A percentile compares a stretch with the other conserved stretches of the same genome.
Conservation (phyloP, 345 rosid species). For the Camelina neglecta region DNA sequence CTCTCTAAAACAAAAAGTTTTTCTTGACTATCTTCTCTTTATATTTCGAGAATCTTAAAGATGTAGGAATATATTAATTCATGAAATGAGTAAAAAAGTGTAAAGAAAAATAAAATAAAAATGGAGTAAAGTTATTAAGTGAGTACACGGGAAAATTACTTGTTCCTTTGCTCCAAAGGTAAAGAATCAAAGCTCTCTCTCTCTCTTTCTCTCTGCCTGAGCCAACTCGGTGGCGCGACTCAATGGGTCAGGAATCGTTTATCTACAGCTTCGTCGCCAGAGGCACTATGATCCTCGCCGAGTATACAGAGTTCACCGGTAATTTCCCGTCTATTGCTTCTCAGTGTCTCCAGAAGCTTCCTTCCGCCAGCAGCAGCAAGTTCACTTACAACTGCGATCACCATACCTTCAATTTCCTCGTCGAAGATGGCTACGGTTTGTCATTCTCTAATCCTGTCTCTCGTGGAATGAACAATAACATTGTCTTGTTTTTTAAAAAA, state of each 20-base stretch:
- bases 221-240: constrained; percentile 39
- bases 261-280: constrained; percentile 98
- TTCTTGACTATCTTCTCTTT: too few species aligned
- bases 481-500: not conserved
- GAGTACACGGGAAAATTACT: not conserved
- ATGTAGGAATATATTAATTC: too few species aligned
- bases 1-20: too few species aligned
- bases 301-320: constrained; percentile 97
- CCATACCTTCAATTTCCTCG: constrained; percentile 95
- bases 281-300: constrained; percentile 89
- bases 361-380: constrained; percentile 92
- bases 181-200: constrained; percentile 24
- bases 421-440: constrained; percentile 89
- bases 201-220: constrained; percentile 25
- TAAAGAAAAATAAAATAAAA: too few species aligned
- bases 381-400: constrained; percentile 97
- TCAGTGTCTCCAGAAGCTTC: constrained; percentile 88
- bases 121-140: too few species aligned
- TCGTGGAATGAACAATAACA: not conserved
- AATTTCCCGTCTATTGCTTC: constrained; percentile 97
- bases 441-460: not conserved
- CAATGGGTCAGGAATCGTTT: constrained; percentile 88
- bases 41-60: too few species aligned
- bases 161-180: constrained; percentile 40
- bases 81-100: too few species aligned